These are phyloP conservation scores for Furcasterigmium furcatum DNA, from an alignment of 2,329 filamentous ascomycete species.

Conservation along the genomic window DNA sequence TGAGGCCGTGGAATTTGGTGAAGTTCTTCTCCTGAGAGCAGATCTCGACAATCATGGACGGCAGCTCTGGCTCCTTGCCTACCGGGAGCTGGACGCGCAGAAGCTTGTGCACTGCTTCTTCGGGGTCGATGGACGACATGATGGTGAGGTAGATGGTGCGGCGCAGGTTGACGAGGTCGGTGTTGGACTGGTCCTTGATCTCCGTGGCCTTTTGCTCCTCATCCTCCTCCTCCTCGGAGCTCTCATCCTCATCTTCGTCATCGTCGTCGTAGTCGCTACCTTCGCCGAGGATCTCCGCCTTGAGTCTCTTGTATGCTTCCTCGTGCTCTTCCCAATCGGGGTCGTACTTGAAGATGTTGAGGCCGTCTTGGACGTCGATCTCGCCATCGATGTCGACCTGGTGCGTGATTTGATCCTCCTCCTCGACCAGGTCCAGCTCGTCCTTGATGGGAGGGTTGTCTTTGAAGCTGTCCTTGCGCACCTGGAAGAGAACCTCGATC, in stretches of 20 bases:
- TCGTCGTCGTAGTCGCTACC: slow-evolving; percentile 81
- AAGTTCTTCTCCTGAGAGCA: slow-evolving; percentile 96
- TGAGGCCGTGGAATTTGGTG: slow-evolving; percentile 93
- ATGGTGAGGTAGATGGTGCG: slow-evolving; percentile 96
- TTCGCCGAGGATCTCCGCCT: slow-evolving; percentile 91
- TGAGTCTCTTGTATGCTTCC: slow-evolving; percentile 82
- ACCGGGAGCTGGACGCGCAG: slow-evolving; percentile 88
- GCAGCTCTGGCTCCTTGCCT: slow-evolving; percentile 84
- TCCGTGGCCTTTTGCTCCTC: slow-evolving; percentile 81
- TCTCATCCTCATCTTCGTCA: slow-evolving; percentile 56
- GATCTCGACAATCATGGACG: slow-evolving; percentile 96
- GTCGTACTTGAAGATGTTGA: slow-evolving; percentile 97
- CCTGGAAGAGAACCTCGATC: slow-evolving; percentile 96
- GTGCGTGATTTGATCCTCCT: slow-evolving; percentile 98
- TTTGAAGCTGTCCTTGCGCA: slow-evolving; percentile 94
- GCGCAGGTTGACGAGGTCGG: slow-evolving; percentile 88
- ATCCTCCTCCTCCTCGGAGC: slow-evolving; percentile 69
- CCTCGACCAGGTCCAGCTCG: slow-evolving; percentile 91
- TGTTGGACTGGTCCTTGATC: slow-evolving; percentile 97
- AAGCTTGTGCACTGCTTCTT: slow-evolving; percentile 95
- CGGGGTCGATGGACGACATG: slow-evolving; percentile 92
- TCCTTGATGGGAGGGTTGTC: slow-evolving; percentile 88
- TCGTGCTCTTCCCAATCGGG: slow-evolving; percentile 87
- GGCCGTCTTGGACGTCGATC: slow-evolving; percentile 76
- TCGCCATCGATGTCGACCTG: slow-evolving; percentile 77